Evolutionary conservation across 371 early-diverging fungal genomes (phyloP).

Genomic region (Apophysomyces elegans): DNA sequence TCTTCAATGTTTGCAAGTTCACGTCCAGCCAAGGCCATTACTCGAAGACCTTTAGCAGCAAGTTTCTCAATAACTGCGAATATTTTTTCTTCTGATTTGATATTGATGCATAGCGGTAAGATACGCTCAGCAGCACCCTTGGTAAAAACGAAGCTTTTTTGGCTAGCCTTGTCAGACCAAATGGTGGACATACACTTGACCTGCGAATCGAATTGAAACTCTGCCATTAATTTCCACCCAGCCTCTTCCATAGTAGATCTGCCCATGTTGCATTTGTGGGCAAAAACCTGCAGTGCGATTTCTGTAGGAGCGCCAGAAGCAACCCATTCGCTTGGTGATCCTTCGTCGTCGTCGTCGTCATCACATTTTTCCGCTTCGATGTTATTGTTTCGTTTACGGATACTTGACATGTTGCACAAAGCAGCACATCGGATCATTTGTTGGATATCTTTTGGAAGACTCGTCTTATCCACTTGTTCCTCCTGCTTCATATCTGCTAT

Average conservation of each 20-base stretch:
- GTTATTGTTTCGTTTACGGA: conserved; percentile 30
- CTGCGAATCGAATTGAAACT: conserved; percentile 77
- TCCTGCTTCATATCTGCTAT: conserved; percentile 19
- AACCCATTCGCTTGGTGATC: conserved; percentile 56
- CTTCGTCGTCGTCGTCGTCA: conserved; percentile 19
- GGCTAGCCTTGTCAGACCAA: conserved; percentile 27
- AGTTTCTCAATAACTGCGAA: conserved; percentile 27
- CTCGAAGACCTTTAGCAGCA: conserved; percentile 53
- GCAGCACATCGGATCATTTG: conserved; percentile 54
- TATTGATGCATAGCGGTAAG: conserved; percentile 54
- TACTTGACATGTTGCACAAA: conserved; percentile 65
- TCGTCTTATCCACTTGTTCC: conserved; percentile 21
- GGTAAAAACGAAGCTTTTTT: conserved; percentile 36
- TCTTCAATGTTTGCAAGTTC: conserved; percentile 45
- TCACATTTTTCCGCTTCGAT: conserved; percentile 11
- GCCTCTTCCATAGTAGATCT: conserved; percentile 52
- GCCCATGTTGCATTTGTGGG: conserved; percentile 65
- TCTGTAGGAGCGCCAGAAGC: conserved; percentile 72
- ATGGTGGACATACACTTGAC: conserved; percentile 81
- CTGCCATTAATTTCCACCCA: conserved; percentile 69
- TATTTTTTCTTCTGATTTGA: conserved; percentile 25
- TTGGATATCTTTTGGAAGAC: conserved; percentile 21
- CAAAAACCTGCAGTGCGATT: conserved; percentile 77
- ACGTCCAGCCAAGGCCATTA: conserved; percentile 68
- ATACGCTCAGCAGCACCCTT: conserved; percentile 82